phyloP scores from a whole-genome alignment of 352 stramenopile species.

The Heterotrichella gracilis region DNA sequence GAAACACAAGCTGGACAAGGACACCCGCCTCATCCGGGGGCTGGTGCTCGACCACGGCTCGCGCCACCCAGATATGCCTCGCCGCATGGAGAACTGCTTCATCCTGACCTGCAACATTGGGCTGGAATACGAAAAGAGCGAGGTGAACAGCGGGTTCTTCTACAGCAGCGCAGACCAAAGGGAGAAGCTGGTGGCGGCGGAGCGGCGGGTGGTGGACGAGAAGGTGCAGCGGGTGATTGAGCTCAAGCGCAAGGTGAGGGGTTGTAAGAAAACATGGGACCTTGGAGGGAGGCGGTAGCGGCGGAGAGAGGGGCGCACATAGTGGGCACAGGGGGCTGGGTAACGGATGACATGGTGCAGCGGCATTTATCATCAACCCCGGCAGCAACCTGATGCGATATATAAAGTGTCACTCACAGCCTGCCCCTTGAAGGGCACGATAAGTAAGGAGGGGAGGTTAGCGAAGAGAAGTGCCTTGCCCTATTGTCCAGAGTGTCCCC shows the following conservation, averaged over 20 bases:
- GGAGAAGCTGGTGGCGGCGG: conserved; percentile 75
- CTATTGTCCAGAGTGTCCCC: too few relatives aligned
- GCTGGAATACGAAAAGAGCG: conserved; percentile 98
- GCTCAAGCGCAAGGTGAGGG: conserved; percentile 83
- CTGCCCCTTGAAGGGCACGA: too few relatives aligned
- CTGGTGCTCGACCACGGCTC: conserved; percentile 82
- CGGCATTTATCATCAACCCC: too few relatives aligned
- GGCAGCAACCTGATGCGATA: too few relatives aligned
- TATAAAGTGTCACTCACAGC: too few relatives aligned
- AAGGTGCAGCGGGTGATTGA: conserved; percentile 73
- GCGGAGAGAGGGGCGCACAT: too few relatives aligned
- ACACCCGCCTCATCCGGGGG: conserved; percentile 39
- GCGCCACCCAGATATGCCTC: conserved; percentile 90
- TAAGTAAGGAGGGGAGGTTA: too few relatives aligned
- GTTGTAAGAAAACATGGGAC: too few relatives aligned
- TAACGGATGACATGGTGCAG: too few relatives aligned
- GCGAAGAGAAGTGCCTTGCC: too few relatives aligned
- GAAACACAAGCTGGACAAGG: conserved; percentile 64
- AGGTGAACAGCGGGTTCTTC: conserved; percentile 86
- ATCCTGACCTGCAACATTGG: conserved; percentile 98
- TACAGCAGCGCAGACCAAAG: conserved; percentile 90
- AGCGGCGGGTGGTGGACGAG: conserved; percentile 70
- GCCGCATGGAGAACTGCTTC: conserved; percentile 63
- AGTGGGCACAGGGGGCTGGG: too few relatives aligned
- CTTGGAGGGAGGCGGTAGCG: too few relatives aligned